Base-by-base conservation (phyloP, 768 basidiomycete genomes). In the Termitomyces sp. region DNA sequence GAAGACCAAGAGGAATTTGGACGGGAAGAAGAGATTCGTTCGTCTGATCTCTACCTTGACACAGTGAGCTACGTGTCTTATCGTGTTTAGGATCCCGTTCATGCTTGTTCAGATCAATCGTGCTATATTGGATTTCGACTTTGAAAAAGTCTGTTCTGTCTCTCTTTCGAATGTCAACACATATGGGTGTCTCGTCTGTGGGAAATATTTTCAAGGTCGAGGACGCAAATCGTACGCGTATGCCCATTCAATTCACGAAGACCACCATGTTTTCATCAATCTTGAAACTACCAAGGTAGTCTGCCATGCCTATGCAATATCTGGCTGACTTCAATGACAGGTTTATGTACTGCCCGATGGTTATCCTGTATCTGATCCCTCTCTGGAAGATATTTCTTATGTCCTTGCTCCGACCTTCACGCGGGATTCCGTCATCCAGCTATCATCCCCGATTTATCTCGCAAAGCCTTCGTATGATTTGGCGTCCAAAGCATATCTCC, bases 181-280 rank as follows among this genome's bases (percentile, higher is more conserved):
- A 62, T 99, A 99, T 68, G 94, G 93, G 34, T 99, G 97, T 70
- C 84, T 99, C 53, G 95, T 98, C 16, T 95, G 93, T 70, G 97
- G 97, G 55, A 98, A 97, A 76, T 99, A 98, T 72, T 98, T 97
- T 69, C 96, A 98, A 79, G 97, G 97, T 26, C 81, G 97, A 67
- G 96, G 97, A 36, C 87, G 89, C 62, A 92, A 82, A 45, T 94
- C 94, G 56, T 95, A 94, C 69, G 97, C 97, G 24, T 99, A 97
- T 73, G 85, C 94, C 16, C 97, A 99, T 74, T 91, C 95, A 46
- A 95, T 99, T 62, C 93, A 95, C 67, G 94, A 98, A 59, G 95
- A 97, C 72, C 95, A 99, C 69, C 95, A 98, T 68, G 97, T 98
- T 56, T 99, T 95, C 80, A 91, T 99, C 67, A 95, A 98, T 72